These are phyloP conservation scores for Thermomyces lanuginosus DNA, from an alignment of 2,329 filamentous ascomycete species.

Conservation along the genomic window DNA sequence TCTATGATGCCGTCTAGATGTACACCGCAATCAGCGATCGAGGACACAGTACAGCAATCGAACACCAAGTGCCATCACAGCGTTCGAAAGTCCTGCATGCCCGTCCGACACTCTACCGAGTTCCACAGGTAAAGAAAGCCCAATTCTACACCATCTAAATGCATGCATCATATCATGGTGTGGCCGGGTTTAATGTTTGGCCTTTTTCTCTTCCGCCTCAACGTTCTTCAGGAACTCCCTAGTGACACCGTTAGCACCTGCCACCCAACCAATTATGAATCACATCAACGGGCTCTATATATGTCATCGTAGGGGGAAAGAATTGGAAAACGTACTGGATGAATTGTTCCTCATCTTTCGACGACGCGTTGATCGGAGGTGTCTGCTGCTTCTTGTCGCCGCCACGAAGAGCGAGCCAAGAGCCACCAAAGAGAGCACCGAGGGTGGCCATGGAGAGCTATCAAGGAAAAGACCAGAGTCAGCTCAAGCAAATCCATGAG, in stretches of 20 bases:
- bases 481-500: too few relatives aligned
- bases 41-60: too few relatives aligned
- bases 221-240: slow-evolving; percentile 37
- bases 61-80: too few relatives aligned
- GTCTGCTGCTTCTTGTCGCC: slow-evolving; percentile 30
- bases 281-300: neutral
- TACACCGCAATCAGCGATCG: too few relatives aligned
- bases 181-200: slow-evolving; percentile 18
- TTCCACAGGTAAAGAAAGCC: too few relatives aligned
- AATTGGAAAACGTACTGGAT: slow-evolving; percentile 39
- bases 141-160: too few relatives aligned
- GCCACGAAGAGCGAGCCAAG: slow-evolving; percentile 30
- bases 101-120: too few relatives aligned
- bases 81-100: too few relatives aligned
- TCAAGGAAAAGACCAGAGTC: slow-evolving; percentile 5
- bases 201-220: slow-evolving; percentile 33
- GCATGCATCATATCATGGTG: slow-evolving; percentile 1
- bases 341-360: slow-evolving; percentile 53
- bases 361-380: slow-evolving; percentile 47
- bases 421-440: slow-evolving; percentile 32
- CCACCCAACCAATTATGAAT: slow-evolving; percentile 2
- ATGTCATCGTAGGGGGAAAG: neutral
- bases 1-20: too few relatives aligned
- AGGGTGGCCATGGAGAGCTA: slow-evolving; percentile 48
- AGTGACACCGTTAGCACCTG: neutral